Evolutionary conservation across 768 basidiomycete genomes (phyloP), one percentile per base, ranked within the genome.

Genomic region (Piloderma croceum): DNA sequence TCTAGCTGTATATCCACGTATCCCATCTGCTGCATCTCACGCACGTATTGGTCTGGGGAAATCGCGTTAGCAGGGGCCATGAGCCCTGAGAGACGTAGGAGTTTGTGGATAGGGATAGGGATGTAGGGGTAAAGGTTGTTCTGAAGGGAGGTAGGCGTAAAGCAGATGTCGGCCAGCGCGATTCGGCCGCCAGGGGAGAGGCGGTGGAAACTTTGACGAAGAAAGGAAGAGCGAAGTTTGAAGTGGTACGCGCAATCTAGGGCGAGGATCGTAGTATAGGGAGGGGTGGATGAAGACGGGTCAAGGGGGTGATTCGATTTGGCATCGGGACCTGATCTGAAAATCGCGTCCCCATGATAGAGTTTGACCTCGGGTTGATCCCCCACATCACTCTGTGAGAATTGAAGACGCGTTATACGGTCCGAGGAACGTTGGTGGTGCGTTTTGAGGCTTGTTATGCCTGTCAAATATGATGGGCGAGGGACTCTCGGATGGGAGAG

Each of bases 201-300:
- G 27, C 67, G 68, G 4, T 24, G 36, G 47, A 71, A 67, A 3
- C 67, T 58, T 52, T 83, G 80, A 11, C 56, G 53, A 9, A 84
- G 64, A 52, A 84, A 83, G 5, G 39, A 45, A 6, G 48, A 46
- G 21, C 81, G 71, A 2, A 76, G 73, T 10, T 65, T 46, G 53
- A 82, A 83, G 51, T 85, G 81, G 51, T 82, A 83, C 3, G 80
- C 81, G 47, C 81, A 83, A 51, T 85, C 82, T 11, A 83, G 63
- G 1, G 77, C 79, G 19, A 81, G 62, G 24, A 83, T 72, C 13
- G 61, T 58, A 41, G 76, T 70, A 50, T 71, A 82, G 20, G 79
- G 80, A 45, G 77, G 77, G 7, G 44, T 38, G 15, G 15, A 9
- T 9, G 15, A 15, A 9, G 27, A 29, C 10, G 27, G 27, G 15